Base-by-base conservation (phyloP, 495 filamentous ascomycete species). In the Articulospora tetracladia region DNA sequence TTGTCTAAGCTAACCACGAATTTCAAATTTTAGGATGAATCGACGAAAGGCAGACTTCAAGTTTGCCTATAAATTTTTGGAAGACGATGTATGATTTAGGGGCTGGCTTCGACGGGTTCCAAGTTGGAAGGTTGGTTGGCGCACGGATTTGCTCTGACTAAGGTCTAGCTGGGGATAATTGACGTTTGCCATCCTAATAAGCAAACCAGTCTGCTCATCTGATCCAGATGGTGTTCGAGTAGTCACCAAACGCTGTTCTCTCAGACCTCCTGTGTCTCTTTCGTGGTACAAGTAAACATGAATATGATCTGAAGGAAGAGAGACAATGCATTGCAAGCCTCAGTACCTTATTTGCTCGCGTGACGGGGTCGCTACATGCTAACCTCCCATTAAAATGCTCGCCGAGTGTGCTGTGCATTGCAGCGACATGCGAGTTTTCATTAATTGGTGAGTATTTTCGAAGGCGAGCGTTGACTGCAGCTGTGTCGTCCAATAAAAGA, bases 11-110 rank as follows among this genome's bases (percentile, higher is more conserved):
- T 49, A 20, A 59, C 57, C 1, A 20, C 3, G 23, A 6, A 48
- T 30, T 57, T 22, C 28, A 24, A n/a, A 28, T 26, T 26, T 26
- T 28, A 98, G 94, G 94, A 98, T 98, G 94, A 98, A 98, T 73
- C 90, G 94, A 62, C 80, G 94, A 68, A 98, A 98, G 81, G 92
- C 90, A 36, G 94, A 98, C 71, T 98, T 98, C 77, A 94, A 95
- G 74, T 98, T 98, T 71, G 86, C 90, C 46, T 98, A 98, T 79
- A 96, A 96, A 74, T 98, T 92, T 76, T 79, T 96, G 59, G 92
- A 96, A 72, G 92, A 96, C 73, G 92, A 96, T 68, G 77, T 96
- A 79, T 94, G 78, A 67, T 49, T 63, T 60, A 61, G 44, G 27
- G 53, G 24, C 27, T 28, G 66, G 57, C 63, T 56, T 60, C 52